Evolutionary conservation across 257 asterid species (phyloP).

Genomic region (Capsicum rhomboideum): DNA sequence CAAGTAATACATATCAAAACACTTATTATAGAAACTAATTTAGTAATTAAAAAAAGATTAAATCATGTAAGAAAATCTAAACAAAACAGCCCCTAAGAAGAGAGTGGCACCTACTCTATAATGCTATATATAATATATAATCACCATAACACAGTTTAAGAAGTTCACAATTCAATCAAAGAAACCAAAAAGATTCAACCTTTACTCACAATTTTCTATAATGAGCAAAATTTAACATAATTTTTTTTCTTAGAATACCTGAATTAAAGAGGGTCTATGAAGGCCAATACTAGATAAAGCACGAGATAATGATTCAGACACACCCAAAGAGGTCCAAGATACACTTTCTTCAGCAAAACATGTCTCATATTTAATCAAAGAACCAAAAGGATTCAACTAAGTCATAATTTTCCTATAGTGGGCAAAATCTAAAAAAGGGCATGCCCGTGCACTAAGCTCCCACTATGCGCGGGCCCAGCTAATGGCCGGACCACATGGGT

Average conservation of each 20-base stretch:
- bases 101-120: not conserved
- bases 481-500: too few species aligned
- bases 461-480: too few species aligned
- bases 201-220: not conserved
- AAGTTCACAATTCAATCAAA: not conserved
- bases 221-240: not conserved
- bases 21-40: not conserved
- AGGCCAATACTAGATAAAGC: constrained; percentile 59
- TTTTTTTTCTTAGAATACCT: constrained; percentile 45
- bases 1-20: too few species aligned
- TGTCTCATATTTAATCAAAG: constrained; percentile 26
- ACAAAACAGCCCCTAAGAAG: not conserved
- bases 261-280: constrained; percentile 77
- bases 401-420: too few species aligned
- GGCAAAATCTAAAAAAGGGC: too few species aligned
- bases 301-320: constrained; percentile 50
- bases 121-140: not conserved
- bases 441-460: too few species aligned
- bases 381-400: not conserved
- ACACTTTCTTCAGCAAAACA: constrained; percentile 76
- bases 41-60: not conserved
- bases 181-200: not conserved
- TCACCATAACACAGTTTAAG: not conserved
- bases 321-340: constrained; percentile 79
- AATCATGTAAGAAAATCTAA: not conserved